Evolutionary conservation across 129 eudicot genomes (phyloP), one percentile per base, ranked within the genome.

Genomic region (Daucus carota): DNA sequence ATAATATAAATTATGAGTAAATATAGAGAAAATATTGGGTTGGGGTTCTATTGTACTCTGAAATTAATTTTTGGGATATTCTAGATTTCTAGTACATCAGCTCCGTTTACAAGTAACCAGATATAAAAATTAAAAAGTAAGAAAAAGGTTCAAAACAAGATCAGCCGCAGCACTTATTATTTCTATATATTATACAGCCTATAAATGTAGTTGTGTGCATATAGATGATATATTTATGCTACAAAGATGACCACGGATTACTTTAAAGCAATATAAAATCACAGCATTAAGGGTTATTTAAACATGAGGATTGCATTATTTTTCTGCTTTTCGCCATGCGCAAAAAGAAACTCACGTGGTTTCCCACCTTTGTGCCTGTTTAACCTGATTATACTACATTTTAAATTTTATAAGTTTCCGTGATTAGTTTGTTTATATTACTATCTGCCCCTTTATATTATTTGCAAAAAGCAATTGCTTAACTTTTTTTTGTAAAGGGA

Each of bases 301-400:
- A 41, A 43, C 45, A 72, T 43, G 54, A 5, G 54, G 36, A 65
- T 78, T 71, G 66, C 85, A 50, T 77, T 82, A 77, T 82, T 80
- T 43, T 31, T 80, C 72, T 54, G 82, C 91, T 86, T 84, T 86
- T 82, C 28, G 59, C 87, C 90, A 89, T 84, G 93, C 88, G 83
- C 73, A 65, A 82, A 89, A 89, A 89, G 87, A 72, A 73, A 81
- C 57, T 82, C 90, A 89, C 87, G 87, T 89, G 90, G 83, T 67
- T 34, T 78, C 48, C 76, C 87, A 86, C 83, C 82, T 76, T 70
- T 78, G 76, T 76, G 72, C 42, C 74, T 63, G 54, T 20, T 28
- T 8, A 72, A 36, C 34, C 29, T 29, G 34, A 67, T 57, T 57
- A 2, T 67, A 34, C 15, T 67, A 34, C 16, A 1, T 34, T 32